These are phyloP conservation scores for Hanseniaspora mollemarum DNA, from an alignment of 805 yeast genomes.

Conservation along the genomic window DNA sequence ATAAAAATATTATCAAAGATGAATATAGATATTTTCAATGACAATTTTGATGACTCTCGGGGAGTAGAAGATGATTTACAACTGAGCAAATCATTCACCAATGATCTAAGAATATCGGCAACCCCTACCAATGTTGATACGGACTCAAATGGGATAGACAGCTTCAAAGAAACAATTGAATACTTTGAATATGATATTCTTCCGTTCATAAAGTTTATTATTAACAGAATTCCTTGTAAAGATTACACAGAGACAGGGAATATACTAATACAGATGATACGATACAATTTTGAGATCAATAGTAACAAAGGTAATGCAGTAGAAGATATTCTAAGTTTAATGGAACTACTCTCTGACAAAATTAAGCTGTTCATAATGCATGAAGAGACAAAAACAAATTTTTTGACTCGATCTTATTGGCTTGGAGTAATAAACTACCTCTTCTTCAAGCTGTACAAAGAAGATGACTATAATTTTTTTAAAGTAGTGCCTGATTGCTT, in stretches of 20 bases:
- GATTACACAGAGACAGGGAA: background rate
- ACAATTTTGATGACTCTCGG: background rate
- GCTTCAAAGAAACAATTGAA: background rate
- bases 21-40: slow-evolving; percentile 1
- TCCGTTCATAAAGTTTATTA: background rate
- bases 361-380: slow-evolving; percentile 50
- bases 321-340: background rate
- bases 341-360: slow-evolving; percentile 32
- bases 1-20: background rate
- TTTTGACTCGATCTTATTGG: slow-evolving; percentile 58
- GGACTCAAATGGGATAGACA: background rate
- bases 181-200: background rate
- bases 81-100: background rate
- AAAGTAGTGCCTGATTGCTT: slow-evolving; percentile 44
- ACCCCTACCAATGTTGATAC: background rate
- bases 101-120: background rate
- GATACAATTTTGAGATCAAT: background rate
- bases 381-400: slow-evolving; percentile 22
- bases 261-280: background rate
- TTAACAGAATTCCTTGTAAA: background rate
- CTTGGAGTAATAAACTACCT: slow-evolving; percentile 65
- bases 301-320: background rate
- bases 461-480: slow-evolving; percentile 40
- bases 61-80: background rate
- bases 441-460: slow-evolving; percentile 64